Percentiles rank a stretch among this genome's conserved stretches.
phyloP scores from a whole-genome alignment of 768 basidiomycete species.

The Rhizopogon rudus region DNA sequence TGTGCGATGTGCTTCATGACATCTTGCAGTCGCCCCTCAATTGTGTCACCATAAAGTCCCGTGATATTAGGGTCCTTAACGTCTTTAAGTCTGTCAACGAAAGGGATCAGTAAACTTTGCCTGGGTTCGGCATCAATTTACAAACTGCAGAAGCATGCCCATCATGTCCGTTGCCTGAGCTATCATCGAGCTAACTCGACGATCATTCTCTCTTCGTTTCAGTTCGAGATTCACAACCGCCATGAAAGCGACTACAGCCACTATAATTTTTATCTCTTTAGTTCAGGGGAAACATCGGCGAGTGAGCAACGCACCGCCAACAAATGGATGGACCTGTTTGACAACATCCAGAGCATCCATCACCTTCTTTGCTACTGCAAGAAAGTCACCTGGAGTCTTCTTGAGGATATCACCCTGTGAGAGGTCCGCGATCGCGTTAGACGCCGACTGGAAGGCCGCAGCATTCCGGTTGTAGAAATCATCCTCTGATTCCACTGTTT shows the following conservation, averaged over 20 bases:
- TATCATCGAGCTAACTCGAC: slow-evolving; percentile 40
- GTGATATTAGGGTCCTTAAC: slow-evolving; percentile 18
- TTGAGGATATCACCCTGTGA: neutral
- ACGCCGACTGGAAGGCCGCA: neutral
- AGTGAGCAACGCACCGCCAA: slow-evolving; percentile 15
- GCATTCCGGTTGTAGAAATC: slow-evolving; percentile 1
- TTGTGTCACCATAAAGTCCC: slow-evolving; percentile 26
- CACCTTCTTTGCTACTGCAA: slow-evolving; percentile 17
- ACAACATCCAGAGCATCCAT: slow-evolving; percentile 23
- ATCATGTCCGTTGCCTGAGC: slow-evolving; percentile 50
- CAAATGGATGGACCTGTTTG: slow-evolving; percentile 22
- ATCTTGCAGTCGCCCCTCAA: slow-evolving; percentile 28
- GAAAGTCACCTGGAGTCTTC: slow-evolving; percentile 11
- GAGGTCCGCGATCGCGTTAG: neutral
- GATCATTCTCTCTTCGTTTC: slow-evolving; percentile 46
- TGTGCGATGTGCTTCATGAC: slow-evolving; percentile 28
- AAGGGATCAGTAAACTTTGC: neutral
- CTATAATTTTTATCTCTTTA: slow-evolving; percentile 17
- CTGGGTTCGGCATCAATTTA: neutral
- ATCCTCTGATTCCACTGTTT: neutral
- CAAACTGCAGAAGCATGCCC: slow-evolving; percentile 40
- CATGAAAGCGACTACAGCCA: slow-evolving; percentile 46
- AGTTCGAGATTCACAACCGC: slow-evolving; percentile 43
- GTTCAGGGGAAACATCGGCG: neutral
- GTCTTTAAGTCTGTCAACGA: slow-evolving; percentile 22